Conservation (phyloP, 495 filamentous ascomycete species). For the Penicillium longicatenatum region DNA sequence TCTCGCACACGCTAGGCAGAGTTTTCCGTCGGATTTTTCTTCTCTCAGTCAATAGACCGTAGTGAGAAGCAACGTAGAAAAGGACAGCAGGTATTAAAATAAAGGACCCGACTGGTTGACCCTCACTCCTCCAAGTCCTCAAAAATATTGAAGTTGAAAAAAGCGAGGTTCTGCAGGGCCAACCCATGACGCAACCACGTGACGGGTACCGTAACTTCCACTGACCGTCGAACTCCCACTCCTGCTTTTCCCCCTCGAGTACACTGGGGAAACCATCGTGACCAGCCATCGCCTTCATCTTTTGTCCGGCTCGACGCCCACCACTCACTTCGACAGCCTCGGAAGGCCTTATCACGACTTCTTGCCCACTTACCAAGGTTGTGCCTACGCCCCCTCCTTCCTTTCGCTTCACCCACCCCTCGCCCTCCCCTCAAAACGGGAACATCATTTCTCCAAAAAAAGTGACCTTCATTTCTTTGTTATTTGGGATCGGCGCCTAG, state of each 20-base stretch:
- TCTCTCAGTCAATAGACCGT: not conserved
- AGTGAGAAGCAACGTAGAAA: not conserved
- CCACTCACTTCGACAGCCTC: constrained; percentile 6
- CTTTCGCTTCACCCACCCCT: constrained; percentile 33
- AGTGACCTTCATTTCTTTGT: constrained; percentile 24
- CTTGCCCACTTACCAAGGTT: constrained; percentile 28
- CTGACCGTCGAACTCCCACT: constrained; percentile 26
- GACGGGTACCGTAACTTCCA: constrained; percentile 34
- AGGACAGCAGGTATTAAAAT: not conserved
- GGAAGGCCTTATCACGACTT: constrained; percentile 7
- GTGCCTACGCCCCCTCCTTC: constrained; percentile 28
- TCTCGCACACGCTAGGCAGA: not conserved
- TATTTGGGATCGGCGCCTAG: constrained; percentile 29
- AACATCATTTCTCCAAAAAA: constrained; percentile 26
- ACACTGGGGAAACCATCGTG: constrained; percentile 24
- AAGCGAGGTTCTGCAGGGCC: constrained; percentile 23
- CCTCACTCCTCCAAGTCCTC: not conserved
- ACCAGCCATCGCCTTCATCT: constrained; percentile 24
- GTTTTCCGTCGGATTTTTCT: not conserved
- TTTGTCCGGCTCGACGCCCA: constrained; percentile 1
- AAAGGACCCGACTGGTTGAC: not conserved
- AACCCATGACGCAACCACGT: constrained; percentile 49
- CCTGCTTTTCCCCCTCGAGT: constrained; percentile 33
- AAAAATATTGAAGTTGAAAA: not conserved
- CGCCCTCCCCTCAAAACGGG: constrained; percentile 24